These are phyloP conservation scores for Populus ilicifolia DNA, from an alignment of 345 rosid species.

Conservation along the genomic window DNA sequence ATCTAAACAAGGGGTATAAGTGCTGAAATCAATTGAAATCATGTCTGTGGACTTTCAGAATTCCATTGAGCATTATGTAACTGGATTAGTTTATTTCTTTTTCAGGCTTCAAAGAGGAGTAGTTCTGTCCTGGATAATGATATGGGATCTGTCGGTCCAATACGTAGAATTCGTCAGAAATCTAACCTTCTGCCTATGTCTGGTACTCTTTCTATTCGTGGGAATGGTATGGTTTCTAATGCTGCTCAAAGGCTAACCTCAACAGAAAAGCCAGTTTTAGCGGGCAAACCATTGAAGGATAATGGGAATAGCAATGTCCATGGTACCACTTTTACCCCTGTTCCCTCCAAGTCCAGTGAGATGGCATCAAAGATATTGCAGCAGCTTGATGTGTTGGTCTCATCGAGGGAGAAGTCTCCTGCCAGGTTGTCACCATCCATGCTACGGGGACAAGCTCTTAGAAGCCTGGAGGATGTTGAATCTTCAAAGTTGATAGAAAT, in stretches of 20 bases:
- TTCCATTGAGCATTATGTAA: neutral
- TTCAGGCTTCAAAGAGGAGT: slow-evolving; percentile 72
- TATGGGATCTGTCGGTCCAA: slow-evolving; percentile 72
- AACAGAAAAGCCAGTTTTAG: slow-evolving; percentile 24
- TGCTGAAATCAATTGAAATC: neutral
- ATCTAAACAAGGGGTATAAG: slow-evolving; percentile 50
- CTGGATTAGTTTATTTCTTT: neutral
- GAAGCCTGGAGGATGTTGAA: slow-evolving; percentile 65
- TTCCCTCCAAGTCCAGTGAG: slow-evolving; percentile 74
- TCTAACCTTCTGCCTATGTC: slow-evolving; percentile 52
- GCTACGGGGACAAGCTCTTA: slow-evolving; percentile 72
- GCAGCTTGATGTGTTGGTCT: slow-evolving; percentile 61
- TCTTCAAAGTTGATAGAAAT: slow-evolving; percentile 46
- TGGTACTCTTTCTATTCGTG: slow-evolving; percentile 25
- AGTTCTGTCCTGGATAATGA: slow-evolving; percentile 73
- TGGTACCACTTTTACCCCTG: slow-evolving; percentile 42
- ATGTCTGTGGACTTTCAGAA: neutral
- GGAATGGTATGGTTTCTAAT: slow-evolving; percentile 29
- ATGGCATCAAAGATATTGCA: slow-evolving; percentile 75
- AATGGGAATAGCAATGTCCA: slow-evolving; percentile 36
- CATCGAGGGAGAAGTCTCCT: slow-evolving; percentile 66
- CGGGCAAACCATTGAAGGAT: slow-evolving; percentile 29
- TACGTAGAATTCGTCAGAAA: slow-evolving; percentile 89
- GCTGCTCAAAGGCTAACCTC: slow-evolving; percentile 26
- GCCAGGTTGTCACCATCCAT: slow-evolving; percentile 68